Percentiles rank a stretch among this genome's conserved stretches.
phyloP scores from a whole-genome alignment of 441 rosid genomes.

The Breynia disticha region DNA sequence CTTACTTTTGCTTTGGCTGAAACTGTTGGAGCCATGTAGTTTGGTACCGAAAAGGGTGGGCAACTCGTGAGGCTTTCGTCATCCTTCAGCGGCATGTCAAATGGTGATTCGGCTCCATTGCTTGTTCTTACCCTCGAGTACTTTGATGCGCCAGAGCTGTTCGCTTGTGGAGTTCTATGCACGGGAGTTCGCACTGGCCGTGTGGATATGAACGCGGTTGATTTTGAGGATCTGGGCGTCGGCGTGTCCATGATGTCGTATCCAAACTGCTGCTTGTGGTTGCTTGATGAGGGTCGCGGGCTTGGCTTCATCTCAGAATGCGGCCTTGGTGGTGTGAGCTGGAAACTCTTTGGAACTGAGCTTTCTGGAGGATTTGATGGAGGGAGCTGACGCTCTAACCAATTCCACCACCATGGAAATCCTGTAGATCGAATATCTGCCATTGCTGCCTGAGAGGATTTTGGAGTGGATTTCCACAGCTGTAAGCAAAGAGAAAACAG shows the following conservation, averaged over 20 bases:
- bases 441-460: constrained; percentile 34
- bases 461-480: constrained; percentile 62
- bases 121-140: constrained; percentile 47
- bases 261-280: constrained; percentile 25
- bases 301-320: constrained; percentile 51
- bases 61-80: constrained; percentile 89
- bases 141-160: constrained; percentile 38
- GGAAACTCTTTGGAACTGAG: constrained; percentile 30
- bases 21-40: constrained; percentile 76
- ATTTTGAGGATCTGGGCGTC: constrained; percentile 66
- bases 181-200: constrained; percentile 36
- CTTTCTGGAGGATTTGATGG: constrained; percentile 33
- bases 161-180: constrained; percentile 22
- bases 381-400: constrained; percentile 69
- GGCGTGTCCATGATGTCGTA: constrained; percentile 46
- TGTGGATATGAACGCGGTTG: constrained; percentile 29
- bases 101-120: constrained; percentile 53
- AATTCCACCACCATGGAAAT: constrained; percentile 90
- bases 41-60: constrained; percentile 84
- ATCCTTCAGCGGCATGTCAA: constrained; percentile 46
- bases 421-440: constrained; percentile 43
- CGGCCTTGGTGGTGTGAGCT: constrained; percentile 45
- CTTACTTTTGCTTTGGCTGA: constrained; percentile 78
- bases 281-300: constrained; percentile 50
- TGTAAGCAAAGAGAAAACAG: constrained; percentile 18